These are phyloP conservation scores for Venturiaceae sp. DNA, from an alignment of 2,329 filamentous ascomycete species.

Conservation along the genomic window DNA sequence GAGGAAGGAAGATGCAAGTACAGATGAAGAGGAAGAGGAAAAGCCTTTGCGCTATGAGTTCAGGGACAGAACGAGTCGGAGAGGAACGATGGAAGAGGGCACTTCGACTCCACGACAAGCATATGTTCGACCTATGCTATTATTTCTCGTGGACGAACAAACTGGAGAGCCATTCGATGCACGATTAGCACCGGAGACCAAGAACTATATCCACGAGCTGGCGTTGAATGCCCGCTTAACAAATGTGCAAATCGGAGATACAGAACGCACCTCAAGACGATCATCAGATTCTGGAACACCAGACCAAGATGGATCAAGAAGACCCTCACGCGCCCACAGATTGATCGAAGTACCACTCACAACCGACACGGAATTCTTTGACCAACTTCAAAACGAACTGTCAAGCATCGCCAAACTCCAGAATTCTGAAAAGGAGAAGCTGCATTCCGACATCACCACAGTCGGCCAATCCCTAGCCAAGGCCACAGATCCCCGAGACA, in stretches of 20 bases:
- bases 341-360: conserved; percentile 65
- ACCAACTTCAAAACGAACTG: conserved; percentile 62
- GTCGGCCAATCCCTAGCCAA: conserved; percentile 56
- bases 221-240: conserved; percentile 37
- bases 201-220: conserved; percentile 52
- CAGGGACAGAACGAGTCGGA: neutral
- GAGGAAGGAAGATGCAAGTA: conserved; percentile 4
- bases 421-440: conserved; percentile 50
- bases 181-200: conserved; percentile 54
- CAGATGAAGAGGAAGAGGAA: conserved; percentile 11
- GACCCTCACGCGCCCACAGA: conserved; percentile 20
- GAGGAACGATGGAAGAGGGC: conserved; percentile 9
- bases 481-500: conserved; percentile 55
- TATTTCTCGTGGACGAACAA: conserved; percentile 56
- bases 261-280: neutral
- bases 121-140: conserved; percentile 54
- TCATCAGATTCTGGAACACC: neutral
- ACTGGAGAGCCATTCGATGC: conserved; percentile 62
- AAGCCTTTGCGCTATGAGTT: conserved; percentile 28
- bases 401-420: conserved; percentile 60
- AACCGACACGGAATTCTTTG: conserved; percentile 73
- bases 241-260: conserved; percentile 20
- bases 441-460: conserved; percentile 52
- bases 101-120: conserved; percentile 11
- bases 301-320: neutral